Base-by-base conservation (phyloP, 2,329 filamentous ascomycete species). In the Herpotrichia juniperi region DNA sequence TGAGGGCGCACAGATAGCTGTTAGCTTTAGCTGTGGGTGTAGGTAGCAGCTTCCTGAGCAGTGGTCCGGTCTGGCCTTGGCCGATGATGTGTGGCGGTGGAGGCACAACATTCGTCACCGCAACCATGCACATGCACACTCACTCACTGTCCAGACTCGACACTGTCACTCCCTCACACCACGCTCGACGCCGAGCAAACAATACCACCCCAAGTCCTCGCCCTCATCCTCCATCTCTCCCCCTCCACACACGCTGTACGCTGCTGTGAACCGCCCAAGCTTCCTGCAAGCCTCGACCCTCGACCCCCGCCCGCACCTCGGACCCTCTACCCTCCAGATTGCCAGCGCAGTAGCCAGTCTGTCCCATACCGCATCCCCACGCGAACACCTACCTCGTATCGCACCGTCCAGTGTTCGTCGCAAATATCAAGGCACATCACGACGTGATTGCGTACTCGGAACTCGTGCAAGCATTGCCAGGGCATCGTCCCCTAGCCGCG, bases 321-420 rank as follows among this genome's bases (percentile, higher is more conserved):
- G 50, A 50, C 51, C 35, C 43, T 28, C 14, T 10, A 48, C 32
- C 46, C 12, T 24, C n/a, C n/a, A n/a, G n/a, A n/a, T n/a, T n/a
- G n/a, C n/a, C n/a, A n/a, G n/a, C n/a, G n/a, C 50, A 37, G 26
- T 14, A 37, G 26, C n/a, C 17, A 17, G 21, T 17, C 21, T 17
- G 34, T 11, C 34, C 4, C n/a, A n/a, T 19, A 37, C 34, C n/a
- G 17, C 34, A 37, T 7, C 17, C 12, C 34, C 4, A 7, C 34
- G 9, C 9, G 9, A 5, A 37, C 34, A 12, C 26, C 17, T 37
- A 7, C 6, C 11, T n/a, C n/a, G n/a, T 12, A 37, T 19, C 7
- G 16, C n/a, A n/a, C 6, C 17, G 4, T 3, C 16, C n/a, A n/a
- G n/a, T n/a, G n/a, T n/a, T n/a, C n/a, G n/a, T 19, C 7, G 34